These are phyloP conservation scores for Emericellopsis terricola DNA, from an alignment of 495 filamentous ascomycete species.

Conservation along the genomic window DNA sequence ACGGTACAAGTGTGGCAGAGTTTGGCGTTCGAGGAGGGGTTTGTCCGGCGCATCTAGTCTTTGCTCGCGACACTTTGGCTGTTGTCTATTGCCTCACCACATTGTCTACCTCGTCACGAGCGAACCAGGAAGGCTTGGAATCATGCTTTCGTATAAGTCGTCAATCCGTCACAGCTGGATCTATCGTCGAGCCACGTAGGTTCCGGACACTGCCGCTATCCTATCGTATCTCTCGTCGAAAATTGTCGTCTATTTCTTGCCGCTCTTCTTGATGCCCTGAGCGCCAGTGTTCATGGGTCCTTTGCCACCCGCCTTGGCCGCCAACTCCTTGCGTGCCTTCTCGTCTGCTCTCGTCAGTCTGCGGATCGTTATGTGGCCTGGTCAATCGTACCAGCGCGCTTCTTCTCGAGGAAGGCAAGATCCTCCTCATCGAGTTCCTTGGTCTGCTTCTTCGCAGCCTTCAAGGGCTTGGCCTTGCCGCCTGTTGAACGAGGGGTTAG, in stretches of 20 bases:
- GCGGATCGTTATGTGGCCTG: not conserved
- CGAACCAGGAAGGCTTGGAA: too few species aligned
- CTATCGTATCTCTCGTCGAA: too few species aligned
- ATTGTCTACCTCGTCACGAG: too few species aligned
- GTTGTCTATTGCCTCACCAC: too few species aligned
- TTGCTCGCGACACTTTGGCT: too few species aligned
- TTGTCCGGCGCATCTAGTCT: too few species aligned
- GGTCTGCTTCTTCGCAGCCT: slow-evolving; percentile 59
- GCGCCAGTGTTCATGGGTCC: slow-evolving; percentile 48
- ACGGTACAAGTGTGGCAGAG: too few species aligned
- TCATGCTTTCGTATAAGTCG: too few species aligned
- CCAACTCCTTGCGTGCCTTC: slow-evolving; percentile 60
- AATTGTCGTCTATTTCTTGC: slow-evolving; percentile 63
- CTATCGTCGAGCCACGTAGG: too few species aligned
- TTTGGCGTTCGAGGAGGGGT: too few species aligned
- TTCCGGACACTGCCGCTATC: too few species aligned
- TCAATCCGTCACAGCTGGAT: too few species aligned
- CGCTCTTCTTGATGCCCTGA: slow-evolving; percentile 82
- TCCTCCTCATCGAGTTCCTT: slow-evolving; percentile 67
- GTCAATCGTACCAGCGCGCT: slow-evolving; percentile 41
- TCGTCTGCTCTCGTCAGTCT: slow-evolving; percentile 32
- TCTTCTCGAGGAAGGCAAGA: slow-evolving; percentile 55
- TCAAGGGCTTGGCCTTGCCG: slow-evolving; percentile 74
- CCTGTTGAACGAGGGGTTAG: slow-evolving; percentile 23
- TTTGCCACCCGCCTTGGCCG: slow-evolving; percentile 41